Evolutionary conservation across 2,329 filamentous ascomycete species (phyloP).

Genomic region (Arthroderma uncinatum): DNA sequence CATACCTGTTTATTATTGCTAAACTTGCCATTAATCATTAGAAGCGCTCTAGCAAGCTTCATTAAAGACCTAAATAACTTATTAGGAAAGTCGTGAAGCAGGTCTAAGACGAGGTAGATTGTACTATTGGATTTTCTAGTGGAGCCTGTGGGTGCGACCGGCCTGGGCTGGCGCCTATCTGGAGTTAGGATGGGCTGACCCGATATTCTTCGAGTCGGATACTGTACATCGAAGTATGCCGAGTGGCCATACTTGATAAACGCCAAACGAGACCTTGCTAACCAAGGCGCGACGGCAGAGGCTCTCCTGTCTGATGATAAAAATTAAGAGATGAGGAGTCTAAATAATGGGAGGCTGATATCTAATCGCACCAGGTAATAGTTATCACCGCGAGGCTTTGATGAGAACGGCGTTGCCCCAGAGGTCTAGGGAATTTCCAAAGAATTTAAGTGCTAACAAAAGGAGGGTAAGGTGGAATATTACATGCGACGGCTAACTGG

Average conservation of each 20-base stretch:
- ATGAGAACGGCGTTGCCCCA: slow-evolving; percentile 9
- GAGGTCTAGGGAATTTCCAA: slow-evolving; percentile 13
- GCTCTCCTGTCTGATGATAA: too few species aligned
- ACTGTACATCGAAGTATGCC: slow-evolving; percentile 9
- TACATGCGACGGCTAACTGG: slow-evolving; percentile 15
- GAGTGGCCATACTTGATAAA: too few species aligned
- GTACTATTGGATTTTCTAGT: slow-evolving; percentile 19
- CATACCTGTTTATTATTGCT: too few species aligned
- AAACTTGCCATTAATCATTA: slow-evolving; percentile 21
- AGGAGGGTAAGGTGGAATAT: slow-evolving; percentile 18
- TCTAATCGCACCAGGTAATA: too few species aligned
- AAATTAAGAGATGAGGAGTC: too few species aligned
- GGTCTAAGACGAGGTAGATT: slow-evolving; percentile 18
- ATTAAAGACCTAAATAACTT: slow-evolving; percentile 20
- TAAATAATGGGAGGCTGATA: too few species aligned
- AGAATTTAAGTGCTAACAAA: slow-evolving; percentile 22
- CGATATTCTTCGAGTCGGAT: slow-evolving; percentile 28
- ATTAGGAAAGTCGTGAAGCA: slow-evolving; percentile 23
- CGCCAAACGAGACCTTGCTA: too few species aligned
- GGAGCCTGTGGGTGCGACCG: slow-evolving; percentile 25
- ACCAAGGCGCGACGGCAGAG: too few species aligned
- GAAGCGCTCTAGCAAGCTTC: slow-evolving; percentile 22
- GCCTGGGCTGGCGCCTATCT: slow-evolving; percentile 16
- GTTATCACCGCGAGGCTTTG: background rate
- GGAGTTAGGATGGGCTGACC: slow-evolving; percentile 22